Evolutionary conservation across 306 rosid species (phyloP), one percentile per base, ranked within the genome.

Genomic region (Ormosia emarginata): DNA sequence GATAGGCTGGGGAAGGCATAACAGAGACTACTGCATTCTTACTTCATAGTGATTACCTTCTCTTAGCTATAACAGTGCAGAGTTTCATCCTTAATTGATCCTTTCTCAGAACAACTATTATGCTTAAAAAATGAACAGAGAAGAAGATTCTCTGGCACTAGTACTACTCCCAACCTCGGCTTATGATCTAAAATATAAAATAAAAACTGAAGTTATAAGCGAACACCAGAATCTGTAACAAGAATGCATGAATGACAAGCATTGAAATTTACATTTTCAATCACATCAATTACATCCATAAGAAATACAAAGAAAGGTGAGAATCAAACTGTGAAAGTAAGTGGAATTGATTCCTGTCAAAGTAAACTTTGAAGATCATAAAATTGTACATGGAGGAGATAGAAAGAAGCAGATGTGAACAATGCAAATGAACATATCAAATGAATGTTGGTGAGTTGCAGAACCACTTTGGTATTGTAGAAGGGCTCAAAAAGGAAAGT

Each of bases 401-500:
- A 29, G 24, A 24, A 24, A 24, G 24, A 24, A 65, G 14, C 32
- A 65, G 3, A 24, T 24, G 15, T 43, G 39, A 44, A 44, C 18
- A 68, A 7, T 3, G 41, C 68, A 53, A 66, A 4, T 24, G 24
- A 24, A 24, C 24, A 24, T 24, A 24, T 24, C 24, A 1, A 24
- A 24, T 24, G 24, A 24, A 24, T 24, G 24, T 24, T 2, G 56
- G 76, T 11, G 69, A 66, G 13, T 12, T 46, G 32, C 63, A 61
- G 11, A 34, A 37, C 29, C 40, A 46, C 44, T 33, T 63, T 41
- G 62, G 77, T 34, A 67, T 40, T 53, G 72, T 61, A 66, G 33
- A 71, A 67, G 29, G 24, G 53, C 75, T n/a, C 47, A 6, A 88
- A 63, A 84, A 68, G 11, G 86, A 46, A 41, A 86, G 79, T 33